Percentiles rank a stretch among this genome's conserved stretches.
phyloP scores from a whole-genome alignment of 2,329 filamentous ascomycete species.

The Cladosporium cucumerinum region DNA sequence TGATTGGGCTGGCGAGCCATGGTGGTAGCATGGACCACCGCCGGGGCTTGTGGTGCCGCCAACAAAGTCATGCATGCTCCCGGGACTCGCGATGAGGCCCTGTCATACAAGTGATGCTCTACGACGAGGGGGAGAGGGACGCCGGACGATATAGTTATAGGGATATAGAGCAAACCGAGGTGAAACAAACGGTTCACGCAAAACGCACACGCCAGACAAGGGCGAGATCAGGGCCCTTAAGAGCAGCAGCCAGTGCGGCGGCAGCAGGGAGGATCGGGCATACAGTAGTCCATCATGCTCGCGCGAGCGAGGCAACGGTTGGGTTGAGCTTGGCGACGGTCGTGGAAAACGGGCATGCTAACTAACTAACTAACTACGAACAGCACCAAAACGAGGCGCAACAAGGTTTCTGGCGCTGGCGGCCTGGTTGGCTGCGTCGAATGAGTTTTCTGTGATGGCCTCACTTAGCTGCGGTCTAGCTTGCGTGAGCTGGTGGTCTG shows the following conservation, averaged over 20 bases:
- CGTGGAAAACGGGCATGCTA: not conserved
- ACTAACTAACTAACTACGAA: not conserved
- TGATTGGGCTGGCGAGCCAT: constrained; percentile 17
- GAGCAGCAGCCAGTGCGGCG: not conserved
- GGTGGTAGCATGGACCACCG: constrained; percentile 10
- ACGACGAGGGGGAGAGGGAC: not conserved
- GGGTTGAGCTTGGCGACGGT: constrained; percentile 3
- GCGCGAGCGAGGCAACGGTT: not conserved
- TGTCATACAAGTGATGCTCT: not conserved
- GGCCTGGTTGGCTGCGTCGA: constrained; percentile 2
- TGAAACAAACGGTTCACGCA: not conserved
- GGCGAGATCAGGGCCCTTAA: not conserved
- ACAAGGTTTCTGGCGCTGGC: constrained; percentile 5
- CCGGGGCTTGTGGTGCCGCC: constrained; percentile 7
- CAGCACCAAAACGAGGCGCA: not conserved
- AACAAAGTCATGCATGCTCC: constrained; percentile 13
- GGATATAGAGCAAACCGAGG: not conserved
- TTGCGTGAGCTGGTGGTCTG: not conserved
- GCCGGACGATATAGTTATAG: not conserved
- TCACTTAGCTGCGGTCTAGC: not conserved
- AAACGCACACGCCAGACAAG: constrained; percentile 1
- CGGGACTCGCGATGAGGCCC: constrained; percentile 1
- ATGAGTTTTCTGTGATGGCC: not conserved
- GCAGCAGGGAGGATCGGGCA: not conserved
- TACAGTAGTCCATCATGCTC: not conserved